Conservation (phyloP, 768 basidiomycete genomes). For the Xerocomus brunneocitrinus region DNA sequence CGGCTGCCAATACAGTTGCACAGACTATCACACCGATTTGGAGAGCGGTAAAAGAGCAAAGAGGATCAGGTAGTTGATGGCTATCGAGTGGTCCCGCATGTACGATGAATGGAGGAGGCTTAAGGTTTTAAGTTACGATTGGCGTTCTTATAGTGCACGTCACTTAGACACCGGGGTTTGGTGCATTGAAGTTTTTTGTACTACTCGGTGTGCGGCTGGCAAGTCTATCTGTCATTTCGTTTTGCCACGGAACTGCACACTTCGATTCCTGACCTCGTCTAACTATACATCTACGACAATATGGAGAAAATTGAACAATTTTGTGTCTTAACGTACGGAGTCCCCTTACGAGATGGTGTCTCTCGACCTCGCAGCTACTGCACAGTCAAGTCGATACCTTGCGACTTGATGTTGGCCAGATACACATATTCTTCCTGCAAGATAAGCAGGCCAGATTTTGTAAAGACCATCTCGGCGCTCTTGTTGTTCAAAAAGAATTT, state of each 20-base stretch:
- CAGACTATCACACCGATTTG: conserved; percentile 72
- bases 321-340: no score
- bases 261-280: neutral
- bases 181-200: no score
- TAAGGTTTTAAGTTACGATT: neutral
- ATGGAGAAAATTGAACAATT: neutral
- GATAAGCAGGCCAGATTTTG: conserved; percentile 38
- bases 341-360: neutral
- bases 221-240: no score
- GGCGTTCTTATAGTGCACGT: no score
- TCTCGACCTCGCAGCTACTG: neutral
- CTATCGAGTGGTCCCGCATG: neutral
- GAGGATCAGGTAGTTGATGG: neutral
- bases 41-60: conserved; percentile 39
- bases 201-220: no score
- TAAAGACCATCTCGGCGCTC: conserved; percentile 38
- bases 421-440: conserved; percentile 37
- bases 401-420: conserved; percentile 34
- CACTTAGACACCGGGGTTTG: no score
- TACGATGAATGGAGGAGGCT: neutral
- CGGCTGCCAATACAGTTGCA: conserved; percentile 68
- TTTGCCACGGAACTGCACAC: neutral
- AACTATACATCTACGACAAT: neutral
- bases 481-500: conserved; percentile 52
- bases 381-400: conserved; percentile 19